Evolutionary conservation across 352 stramenopile genomes (phyloP).

Genomic region (Paralagenidium karlingii): DNA sequence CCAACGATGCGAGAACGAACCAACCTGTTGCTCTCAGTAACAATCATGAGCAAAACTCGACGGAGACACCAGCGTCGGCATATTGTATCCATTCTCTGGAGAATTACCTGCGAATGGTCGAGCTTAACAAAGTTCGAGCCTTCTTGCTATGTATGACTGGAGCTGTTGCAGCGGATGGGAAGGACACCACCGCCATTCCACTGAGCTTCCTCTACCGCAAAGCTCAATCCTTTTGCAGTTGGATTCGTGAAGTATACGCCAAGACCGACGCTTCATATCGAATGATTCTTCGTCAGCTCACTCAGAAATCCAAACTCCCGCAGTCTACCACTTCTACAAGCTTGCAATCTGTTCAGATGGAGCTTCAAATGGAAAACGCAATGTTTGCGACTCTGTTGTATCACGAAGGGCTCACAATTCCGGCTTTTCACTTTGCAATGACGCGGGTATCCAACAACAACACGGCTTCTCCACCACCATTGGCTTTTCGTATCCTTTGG

Average conservation of each 20-base stretch:
- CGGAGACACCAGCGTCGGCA: too few species aligned
- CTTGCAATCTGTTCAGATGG: not conserved
- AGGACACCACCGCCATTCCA: too few species aligned
- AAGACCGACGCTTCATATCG: slow-evolving; percentile 45
- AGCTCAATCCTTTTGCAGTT: slow-evolving; percentile 26
- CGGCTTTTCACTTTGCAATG: slow-evolving; percentile 20
- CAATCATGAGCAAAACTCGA: too few species aligned
- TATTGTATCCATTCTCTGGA: too few species aligned
- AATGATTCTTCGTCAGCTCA: slow-evolving; percentile 45
- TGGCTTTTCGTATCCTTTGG: slow-evolving; percentile 24
- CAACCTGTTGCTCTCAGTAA: too few species aligned
- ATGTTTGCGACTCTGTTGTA: slow-evolving; percentile 47
- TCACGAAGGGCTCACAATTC: slow-evolving; percentile 17
- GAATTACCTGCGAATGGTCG: too few species aligned
- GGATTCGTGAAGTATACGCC: slow-evolving; percentile 31
- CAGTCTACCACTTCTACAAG: slow-evolving; percentile 9
- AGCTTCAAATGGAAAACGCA: slow-evolving; percentile 25
- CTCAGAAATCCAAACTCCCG: not conserved
- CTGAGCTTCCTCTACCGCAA: too few species aligned
- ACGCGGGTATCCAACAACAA: not conserved
- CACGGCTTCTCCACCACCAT: slow-evolving; percentile 5
- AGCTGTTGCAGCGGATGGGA: not conserved
- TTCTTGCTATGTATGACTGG: not conserved
- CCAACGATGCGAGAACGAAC: too few species aligned
- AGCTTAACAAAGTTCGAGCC: too few species aligned